phyloP scores from a whole-genome alignment of 202 grass and related monocot genomes.

The Musa balbisiana region DNA sequence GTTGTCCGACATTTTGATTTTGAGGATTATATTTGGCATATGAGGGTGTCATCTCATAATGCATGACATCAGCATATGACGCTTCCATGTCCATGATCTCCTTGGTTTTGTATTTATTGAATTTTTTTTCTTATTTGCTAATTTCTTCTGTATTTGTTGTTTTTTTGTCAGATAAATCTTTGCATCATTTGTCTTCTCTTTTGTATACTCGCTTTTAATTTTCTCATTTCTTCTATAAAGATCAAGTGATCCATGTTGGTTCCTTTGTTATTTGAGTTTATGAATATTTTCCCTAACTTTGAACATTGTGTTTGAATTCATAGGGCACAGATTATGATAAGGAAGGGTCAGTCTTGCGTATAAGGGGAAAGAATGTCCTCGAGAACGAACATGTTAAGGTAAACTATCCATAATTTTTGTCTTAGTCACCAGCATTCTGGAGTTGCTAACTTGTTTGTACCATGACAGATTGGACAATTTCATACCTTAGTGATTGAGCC shows the following conservation, averaged over 20 bases:
- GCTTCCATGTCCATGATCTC: too few relatives aligned
- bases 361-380: conserved; percentile 81
- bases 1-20: too few relatives aligned
- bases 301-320: conserved; percentile 19
- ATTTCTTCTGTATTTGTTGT: neutral
- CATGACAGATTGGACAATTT: conserved; percentile 69
- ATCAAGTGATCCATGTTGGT: neutral
- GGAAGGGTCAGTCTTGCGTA: conserved; percentile 68
- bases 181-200: neutral
- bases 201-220: neutral
- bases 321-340: conserved; percentile 96
- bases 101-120: too few relatives aligned
- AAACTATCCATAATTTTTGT: neutral
- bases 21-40: too few relatives aligned
- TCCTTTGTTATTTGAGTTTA: conserved; percentile 1
- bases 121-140: too few relatives aligned
- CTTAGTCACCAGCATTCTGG: neutral
- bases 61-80: too few relatives aligned
- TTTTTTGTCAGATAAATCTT: neutral
- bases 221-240: neutral
- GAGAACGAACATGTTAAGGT: conserved; percentile 89
- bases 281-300: conserved; percentile 15
- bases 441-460: conserved; percentile 5
- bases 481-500: conserved; percentile 86
- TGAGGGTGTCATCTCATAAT: too few relatives aligned